Base-by-base conservation (phyloP, 169 alveolate species). In the Babesia sp. region DNA sequence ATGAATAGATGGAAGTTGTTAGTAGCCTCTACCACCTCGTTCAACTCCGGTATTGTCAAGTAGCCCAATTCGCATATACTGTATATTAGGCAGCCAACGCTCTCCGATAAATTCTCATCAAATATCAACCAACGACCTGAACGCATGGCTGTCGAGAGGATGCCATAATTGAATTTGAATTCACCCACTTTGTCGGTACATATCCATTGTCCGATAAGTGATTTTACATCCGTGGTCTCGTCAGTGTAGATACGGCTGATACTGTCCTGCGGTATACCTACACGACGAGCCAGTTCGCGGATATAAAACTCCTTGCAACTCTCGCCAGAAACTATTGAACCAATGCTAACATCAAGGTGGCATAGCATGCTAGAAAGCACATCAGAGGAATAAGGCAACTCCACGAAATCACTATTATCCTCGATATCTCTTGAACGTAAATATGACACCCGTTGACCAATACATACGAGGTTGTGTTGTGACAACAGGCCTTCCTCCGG, bases 141-240 rank as follows among this genome's bases (percentile, higher is more conserved):
- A 3, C 63, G 78, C 79, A 92, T 72, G 41, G 95, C 94, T 22
- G 57, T 66, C 14, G 96, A 36, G 20, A 92, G 69, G 1, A 92
- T 64, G 22, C 96, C 96, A 68, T 83, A 84, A 48, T 72, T 84
- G 88, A 86, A 92, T 54, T 69, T 82, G 60, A 92, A 92, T 44
- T 83, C 90, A 20, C 94, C 94, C 31, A 90, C 84, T 8, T 77
- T 80, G 44, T 88, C 94, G 11, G 86, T 88, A 45, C 87, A 70
- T 54, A 86, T 74, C 95, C 95, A 92, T 39, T 84, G 53, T 12
- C 96, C 94, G 31, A 92, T 45, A 53, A 92, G 73, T 6, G 93
- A 46, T 67, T 90, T 85, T 39, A 90, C 82, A 51, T 92, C 96
- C 4, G 92, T 78, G 33, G 79, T 71, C 37, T 91, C 94, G 67